Base-by-base conservation (phyloP, 345 rosid genomes). In the Bruguiera sexangula region DNA sequence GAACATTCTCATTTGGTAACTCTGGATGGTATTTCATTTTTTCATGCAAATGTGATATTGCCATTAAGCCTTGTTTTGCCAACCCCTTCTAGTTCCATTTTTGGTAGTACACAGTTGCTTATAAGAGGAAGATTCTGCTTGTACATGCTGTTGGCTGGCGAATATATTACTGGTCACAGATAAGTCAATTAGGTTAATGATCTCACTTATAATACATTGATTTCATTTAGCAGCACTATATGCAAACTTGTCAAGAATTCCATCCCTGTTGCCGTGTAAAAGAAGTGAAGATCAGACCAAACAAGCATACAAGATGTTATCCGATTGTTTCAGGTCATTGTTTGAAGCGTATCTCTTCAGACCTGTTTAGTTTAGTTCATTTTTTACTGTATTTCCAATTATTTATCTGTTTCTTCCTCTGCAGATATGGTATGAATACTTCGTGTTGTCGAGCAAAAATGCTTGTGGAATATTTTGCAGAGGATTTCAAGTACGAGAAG, bases 371-470 rank as follows among this genome's bases (percentile, higher is more conserved):
- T 34, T 53, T 19, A 4, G 10, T 16, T 58, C 53, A 31, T 9
- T 43, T 27, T 8, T 55, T 6, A 16, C 48, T 27, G 1, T 11
- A 6, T 39, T 62, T 67, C 8, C 57, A 8, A 22, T 15, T 4
- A 57, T 32, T 21, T 18, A 16, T 50, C 6, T 26, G 8, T 27
- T 20, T 68, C 63, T 74, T 65, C 46, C 32, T 48, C 53, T 65
- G 80, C 87, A 93, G 98, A 78, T 93, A 93, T 73, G 96, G 92
- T 69, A 93, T 90, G 98, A 89, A 86, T 60, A 90, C 93, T 60
- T 86, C 92, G 32, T 66, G 62, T 57, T 93, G 98, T 76, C 90
- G 98, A 65, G 91, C 93, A 2, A 93, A 82, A 83, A 82, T 19
- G 69, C 87, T 90, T 0, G 96, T 90, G 37, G 88, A 86, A 79